Conservation (phyloP, 2,329 filamentous ascomycete genomes). For the Diaporthe amygdali region DNA sequence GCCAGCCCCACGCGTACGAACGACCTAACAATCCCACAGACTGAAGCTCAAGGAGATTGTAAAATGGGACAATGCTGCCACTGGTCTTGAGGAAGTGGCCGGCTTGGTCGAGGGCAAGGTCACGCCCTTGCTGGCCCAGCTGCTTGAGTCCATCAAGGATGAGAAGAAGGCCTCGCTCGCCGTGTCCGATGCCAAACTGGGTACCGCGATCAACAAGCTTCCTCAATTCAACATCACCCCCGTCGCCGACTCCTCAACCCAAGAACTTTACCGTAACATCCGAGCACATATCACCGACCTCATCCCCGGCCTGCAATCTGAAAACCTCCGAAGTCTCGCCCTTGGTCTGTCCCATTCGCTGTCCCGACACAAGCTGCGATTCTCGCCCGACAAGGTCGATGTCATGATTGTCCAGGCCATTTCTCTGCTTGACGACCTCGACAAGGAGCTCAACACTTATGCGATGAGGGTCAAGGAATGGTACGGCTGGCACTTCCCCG, state of each 20-base stretch:
- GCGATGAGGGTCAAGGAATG: slow-evolving; percentile 99
- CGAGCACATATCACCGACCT: slow-evolving; percentile 88
- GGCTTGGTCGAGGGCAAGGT: slow-evolving; percentile 93
- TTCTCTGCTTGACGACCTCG: slow-evolving; percentile 89
- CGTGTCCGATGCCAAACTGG: slow-evolving; percentile 91
- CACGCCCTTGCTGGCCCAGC: slow-evolving; percentile 79
- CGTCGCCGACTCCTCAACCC: slow-evolving; percentile 79
- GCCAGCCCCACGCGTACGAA: not conserved
- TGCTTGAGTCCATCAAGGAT: slow-evolving; percentile 90
- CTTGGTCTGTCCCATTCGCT: slow-evolving; percentile 96
- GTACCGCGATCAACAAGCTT: slow-evolving; percentile 89
- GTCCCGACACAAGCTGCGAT: slow-evolving; percentile 97
- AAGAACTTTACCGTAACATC: slow-evolving; percentile 93
- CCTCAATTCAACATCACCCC: slow-evolving; percentile 85
- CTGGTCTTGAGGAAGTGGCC: slow-evolving; percentile 88
- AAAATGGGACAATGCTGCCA: slow-evolving; percentile 94
- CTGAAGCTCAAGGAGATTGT: slow-evolving; percentile 96
- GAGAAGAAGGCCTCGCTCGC: slow-evolving; percentile 97
- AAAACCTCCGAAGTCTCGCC: slow-evolving; percentile 92
- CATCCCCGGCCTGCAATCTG: slow-evolving; percentile 83
- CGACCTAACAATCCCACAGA: slow-evolving; percentile 47
- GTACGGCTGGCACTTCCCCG: slow-evolving; percentile 99
- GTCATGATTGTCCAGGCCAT: slow-evolving; percentile 99
- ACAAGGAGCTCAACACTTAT: slow-evolving; percentile 99
- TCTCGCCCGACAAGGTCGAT: slow-evolving; percentile 97